Evolutionary conservation across 768 basidiomycete genomes (phyloP).

Genomic region (Boletus rubropictus): DNA sequence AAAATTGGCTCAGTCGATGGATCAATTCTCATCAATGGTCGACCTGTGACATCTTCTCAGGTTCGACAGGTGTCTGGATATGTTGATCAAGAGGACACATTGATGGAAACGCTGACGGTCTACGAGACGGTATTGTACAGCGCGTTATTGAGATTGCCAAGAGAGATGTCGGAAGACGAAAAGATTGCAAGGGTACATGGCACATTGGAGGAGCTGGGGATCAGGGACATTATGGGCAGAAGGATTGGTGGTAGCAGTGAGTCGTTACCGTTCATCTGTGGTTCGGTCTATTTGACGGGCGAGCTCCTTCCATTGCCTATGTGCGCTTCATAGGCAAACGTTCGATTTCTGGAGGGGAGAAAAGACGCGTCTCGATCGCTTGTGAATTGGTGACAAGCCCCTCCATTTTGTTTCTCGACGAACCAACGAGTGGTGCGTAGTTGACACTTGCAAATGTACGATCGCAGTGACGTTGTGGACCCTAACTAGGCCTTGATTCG

Average conservation of each 20-base stretch:
- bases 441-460: neutral
- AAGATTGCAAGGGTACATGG: constrained; percentile 93
- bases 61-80: constrained; percentile 89
- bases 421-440: constrained; percentile 85
- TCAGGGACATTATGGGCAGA: constrained; percentile 82
- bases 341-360: constrained; percentile 96
- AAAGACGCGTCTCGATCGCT: constrained; percentile 92
- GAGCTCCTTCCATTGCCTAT: neutral
- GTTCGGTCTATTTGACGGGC: neutral
- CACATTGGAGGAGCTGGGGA: constrained; percentile 94
- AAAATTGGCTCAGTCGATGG: constrained; percentile 78
- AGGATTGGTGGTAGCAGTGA: constrained; percentile 83
- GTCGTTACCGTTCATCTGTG: constrained; percentile 18
- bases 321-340: constrained; percentile 52
- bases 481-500: constrained; percentile 71
- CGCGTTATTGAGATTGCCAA: constrained; percentile 80
- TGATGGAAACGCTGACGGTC: constrained; percentile 96
- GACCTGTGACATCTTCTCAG: constrained; percentile 62
- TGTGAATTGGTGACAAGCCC: constrained; percentile 98
- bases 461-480: neutral
- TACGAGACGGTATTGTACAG: constrained; percentile 97
- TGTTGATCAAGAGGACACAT: constrained; percentile 96
- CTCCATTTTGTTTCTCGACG: constrained; percentile 92
- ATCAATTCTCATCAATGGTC: constrained; percentile 78
- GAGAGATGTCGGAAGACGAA: constrained; percentile 94